Evolutionary conservation across 495 filamentous ascomycete species (phyloP).

Genomic region (Neurospora tetrasperma): DNA sequence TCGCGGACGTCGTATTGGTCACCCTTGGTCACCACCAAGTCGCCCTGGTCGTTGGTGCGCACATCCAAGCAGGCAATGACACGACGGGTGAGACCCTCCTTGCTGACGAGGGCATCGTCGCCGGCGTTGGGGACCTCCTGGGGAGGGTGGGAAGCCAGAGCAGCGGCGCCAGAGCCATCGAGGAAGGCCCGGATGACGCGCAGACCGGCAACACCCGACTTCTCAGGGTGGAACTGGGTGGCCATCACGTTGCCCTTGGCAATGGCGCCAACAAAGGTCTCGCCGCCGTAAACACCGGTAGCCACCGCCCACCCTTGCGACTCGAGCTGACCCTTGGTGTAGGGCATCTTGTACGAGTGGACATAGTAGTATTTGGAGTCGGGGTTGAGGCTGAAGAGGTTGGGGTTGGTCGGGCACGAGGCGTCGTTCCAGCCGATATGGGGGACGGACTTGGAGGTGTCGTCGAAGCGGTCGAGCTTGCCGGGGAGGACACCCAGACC

Average conservation of each 20-base stretch:
- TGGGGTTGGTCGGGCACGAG: conserved; percentile 33
- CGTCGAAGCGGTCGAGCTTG: conserved; percentile 63
- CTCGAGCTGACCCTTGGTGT: conserved; percentile 60
- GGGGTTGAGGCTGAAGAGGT: conserved; percentile 64
- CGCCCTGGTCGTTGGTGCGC: conserved; percentile 88
- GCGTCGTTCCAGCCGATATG: conserved; percentile 99
- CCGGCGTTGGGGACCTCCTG: neutral
- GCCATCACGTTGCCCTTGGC: conserved; percentile 76
- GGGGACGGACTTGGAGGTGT: conserved; percentile 73
- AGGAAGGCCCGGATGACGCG: conserved; percentile 78
- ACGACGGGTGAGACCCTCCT: conserved; percentile 68
- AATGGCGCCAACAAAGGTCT: conserved; percentile 87
- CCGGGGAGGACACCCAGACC: conserved; percentile 69
- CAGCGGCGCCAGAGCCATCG: conserved; percentile 47
- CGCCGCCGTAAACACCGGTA: conserved; percentile 74
- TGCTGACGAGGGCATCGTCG: conserved; percentile 8
- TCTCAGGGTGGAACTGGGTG: conserved; percentile 96
- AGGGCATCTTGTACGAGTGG: conserved; percentile 82
- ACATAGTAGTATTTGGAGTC: conserved; percentile 97
- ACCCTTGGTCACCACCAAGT: conserved; percentile 94
- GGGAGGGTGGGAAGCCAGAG: conserved; percentile 18
- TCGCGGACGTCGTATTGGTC: conserved; percentile 99
- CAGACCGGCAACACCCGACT: conserved; percentile 83
- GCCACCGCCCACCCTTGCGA: conserved; percentile 79
- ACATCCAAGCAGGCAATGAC: conserved; percentile 96